phyloP scores from a whole-genome alignment of 2,329 filamentous ascomycete species.

The Talaromyces sp. region DNA sequence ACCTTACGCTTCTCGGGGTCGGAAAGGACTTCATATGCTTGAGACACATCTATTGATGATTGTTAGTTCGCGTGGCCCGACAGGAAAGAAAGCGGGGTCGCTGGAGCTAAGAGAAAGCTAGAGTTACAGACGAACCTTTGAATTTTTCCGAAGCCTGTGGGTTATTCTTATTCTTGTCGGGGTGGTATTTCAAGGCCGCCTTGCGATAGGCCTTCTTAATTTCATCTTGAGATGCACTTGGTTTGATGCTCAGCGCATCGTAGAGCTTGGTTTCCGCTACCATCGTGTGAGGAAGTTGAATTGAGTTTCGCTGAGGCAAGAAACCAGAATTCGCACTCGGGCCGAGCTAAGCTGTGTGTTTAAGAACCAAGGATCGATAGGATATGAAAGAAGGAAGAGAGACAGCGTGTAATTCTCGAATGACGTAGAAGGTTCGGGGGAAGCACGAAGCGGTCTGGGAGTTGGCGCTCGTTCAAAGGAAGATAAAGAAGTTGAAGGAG shows the following conservation, averaged over 20 bases:
- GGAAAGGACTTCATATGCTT: conserved; percentile 96
- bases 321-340: not conserved
- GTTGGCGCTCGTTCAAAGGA: not conserved
- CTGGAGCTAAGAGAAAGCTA: not conserved
- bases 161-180: conserved; percentile 97
- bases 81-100: not conserved
- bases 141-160: conserved; percentile 86
- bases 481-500: not conserved
- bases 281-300: conserved; percentile 56
- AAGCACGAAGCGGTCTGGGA: conserved; percentile 1
- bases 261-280: conserved; percentile 96
- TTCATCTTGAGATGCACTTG: conserved; percentile 83
- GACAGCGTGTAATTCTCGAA: conserved; percentile 30
- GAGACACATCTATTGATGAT: conserved; percentile 70
- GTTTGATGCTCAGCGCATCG: conserved; percentile 77
- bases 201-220: conserved; percentile 92
- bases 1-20: conserved; percentile 95
- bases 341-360: not conserved
- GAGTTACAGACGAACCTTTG: conserved; percentile 69
- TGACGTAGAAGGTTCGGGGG: conserved; percentile 39
- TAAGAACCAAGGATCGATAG: conserved; percentile 12
- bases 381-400: conserved; percentile 2
- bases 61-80: not conserved
- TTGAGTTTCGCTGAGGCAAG: conserved; percentile 10
- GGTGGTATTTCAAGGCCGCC: conserved; percentile 87